A percentile compares a stretch with the other conserved stretches of the same genome.
phyloP scores from a whole-genome alignment of 129 eudicot species.

The Sambucus nigra region DNA sequence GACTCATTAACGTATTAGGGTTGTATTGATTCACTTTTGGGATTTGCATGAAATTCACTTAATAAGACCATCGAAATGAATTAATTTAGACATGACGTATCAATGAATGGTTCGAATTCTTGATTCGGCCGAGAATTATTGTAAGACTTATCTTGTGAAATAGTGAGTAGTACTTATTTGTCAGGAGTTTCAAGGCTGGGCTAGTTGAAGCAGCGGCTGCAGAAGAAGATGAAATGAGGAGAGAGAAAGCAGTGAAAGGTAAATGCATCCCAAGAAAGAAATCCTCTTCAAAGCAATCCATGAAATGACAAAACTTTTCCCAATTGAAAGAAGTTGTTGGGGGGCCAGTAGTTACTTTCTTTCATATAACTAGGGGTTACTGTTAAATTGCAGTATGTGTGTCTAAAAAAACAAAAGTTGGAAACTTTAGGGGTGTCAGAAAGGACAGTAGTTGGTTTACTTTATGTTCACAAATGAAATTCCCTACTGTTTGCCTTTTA shows the following conservation, averaged over 20 bases:
- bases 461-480: no score
- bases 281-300: conserved; percentile 31
- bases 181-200: conserved; percentile 33
- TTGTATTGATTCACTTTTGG: neutral
- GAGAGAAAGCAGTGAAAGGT: conserved; percentile 39
- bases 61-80: neutral
- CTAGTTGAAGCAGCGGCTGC: conserved; percentile 21
- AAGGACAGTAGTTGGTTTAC: no score
- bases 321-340: neutral
- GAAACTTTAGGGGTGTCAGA: no score
- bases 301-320: conserved; percentile 11
- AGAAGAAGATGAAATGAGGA: conserved; percentile 33
- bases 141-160: no score
- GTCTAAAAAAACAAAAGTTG: no score
- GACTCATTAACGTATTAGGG: no score
- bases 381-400: no score
- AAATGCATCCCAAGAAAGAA: conserved; percentile 62
- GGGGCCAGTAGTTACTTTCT: neutral
- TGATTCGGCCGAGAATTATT: no score
- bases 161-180: conserved; percentile 4
- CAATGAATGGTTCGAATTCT: neutral
- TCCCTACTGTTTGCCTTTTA: no score
- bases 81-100: neutral
- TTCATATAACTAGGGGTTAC: neutral
- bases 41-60: neutral